These are phyloP conservation scores for Hylodesmum podocarpum DNA, from an alignment of 306 rosid genomes.

Conservation along the genomic window DNA sequence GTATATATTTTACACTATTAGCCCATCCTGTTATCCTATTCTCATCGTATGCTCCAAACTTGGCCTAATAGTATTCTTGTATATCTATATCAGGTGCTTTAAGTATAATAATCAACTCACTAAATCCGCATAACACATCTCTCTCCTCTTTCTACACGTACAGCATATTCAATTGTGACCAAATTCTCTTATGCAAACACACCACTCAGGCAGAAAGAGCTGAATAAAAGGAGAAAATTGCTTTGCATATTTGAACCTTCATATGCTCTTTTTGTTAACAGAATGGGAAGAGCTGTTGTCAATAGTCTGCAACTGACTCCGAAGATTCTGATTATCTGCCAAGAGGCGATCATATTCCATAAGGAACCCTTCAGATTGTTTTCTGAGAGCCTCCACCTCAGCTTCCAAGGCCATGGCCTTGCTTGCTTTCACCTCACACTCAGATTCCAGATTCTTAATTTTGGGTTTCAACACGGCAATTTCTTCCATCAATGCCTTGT, in stretches of 20 bases:
- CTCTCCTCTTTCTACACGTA: not conserved
- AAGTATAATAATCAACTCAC: not conserved
- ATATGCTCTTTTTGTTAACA: slow-evolving; percentile 43
- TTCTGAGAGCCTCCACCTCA: slow-evolving; percentile 65
- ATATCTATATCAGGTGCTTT: not conserved
- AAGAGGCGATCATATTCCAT: slow-evolving; percentile 72
- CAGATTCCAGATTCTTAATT: slow-evolving; percentile 60
- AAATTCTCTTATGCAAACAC: not conserved
- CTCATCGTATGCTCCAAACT: not conserved
- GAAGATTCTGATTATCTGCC: slow-evolving; percentile 69
- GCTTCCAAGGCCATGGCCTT: slow-evolving; percentile 56
- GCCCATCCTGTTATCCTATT: not conserved
- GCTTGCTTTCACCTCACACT: slow-evolving; percentile 50
- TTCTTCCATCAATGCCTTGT: slow-evolving; percentile 57
- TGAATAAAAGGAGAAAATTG: slow-evolving; percentile 24
- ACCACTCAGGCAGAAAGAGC: not conserved
- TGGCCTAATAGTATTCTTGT: not conserved
- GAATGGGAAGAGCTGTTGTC: slow-evolving; percentile 42
- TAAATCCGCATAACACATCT: slow-evolving; percentile 2
- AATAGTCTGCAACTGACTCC: slow-evolving; percentile 54
- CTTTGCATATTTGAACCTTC: slow-evolving; percentile 10
- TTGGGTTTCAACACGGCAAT: slow-evolving; percentile 44
- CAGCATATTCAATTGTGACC: not conserved
- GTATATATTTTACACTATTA: not conserved
- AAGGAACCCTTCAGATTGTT: slow-evolving; percentile 75